phyloP scores from a whole-genome alignment of 768 basidiomycete genomes.

The Chalciporus pseudorubinellus region DNA sequence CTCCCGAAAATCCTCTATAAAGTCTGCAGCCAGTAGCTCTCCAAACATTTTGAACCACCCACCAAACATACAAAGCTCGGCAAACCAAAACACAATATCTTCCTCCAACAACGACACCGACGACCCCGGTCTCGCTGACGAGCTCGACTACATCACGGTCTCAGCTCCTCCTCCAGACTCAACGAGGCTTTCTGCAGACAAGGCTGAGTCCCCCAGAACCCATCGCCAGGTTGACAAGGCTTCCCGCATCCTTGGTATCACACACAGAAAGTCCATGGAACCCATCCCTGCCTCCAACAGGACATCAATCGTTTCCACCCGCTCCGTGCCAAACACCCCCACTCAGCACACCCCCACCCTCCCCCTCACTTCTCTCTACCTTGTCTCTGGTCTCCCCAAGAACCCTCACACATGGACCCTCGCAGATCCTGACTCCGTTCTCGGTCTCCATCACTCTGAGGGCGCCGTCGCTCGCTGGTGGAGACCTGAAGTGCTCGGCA shows the following conservation, averaged over 20 bases:
- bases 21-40: slow-evolving; percentile 9
- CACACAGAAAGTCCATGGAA: slow-evolving; percentile 77
- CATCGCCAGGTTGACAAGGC: slow-evolving; percentile 63
- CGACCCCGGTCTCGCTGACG: slow-evolving; percentile 52
- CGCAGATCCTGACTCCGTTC: slow-evolving; percentile 77
- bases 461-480: slow-evolving; percentile 88
- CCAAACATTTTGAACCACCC: slow-evolving; percentile 12
- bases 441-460: slow-evolving; percentile 78
- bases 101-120: slow-evolving; percentile 30
- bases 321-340: slow-evolving; percentile 42
- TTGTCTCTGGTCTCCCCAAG: slow-evolving; percentile 86
- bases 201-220: slow-evolving; percentile 36
- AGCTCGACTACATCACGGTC: slow-evolving; percentile 72
- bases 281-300: slow-evolving; percentile 77
- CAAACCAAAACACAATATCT: slow-evolving; percentile 17
- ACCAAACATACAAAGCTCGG: slow-evolving; percentile 13
- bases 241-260: slow-evolving; percentile 72
- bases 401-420: slow-evolving; percentile 89
- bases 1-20: slow-evolving; percentile 21
- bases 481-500: slow-evolving; percentile 88
- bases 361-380: slow-evolving; percentile 80
- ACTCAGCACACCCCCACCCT: slow-evolving; percentile 67
- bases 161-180: slow-evolving; percentile 20
- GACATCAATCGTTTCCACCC: slow-evolving; percentile 74
- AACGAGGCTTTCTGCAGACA: slow-evolving; percentile 15